Percentiles rank a stretch among this genome's conserved stretches.
Conservation (phyloP, 768 basidiomycete genomes). For the Amanita rimosa region DNA sequence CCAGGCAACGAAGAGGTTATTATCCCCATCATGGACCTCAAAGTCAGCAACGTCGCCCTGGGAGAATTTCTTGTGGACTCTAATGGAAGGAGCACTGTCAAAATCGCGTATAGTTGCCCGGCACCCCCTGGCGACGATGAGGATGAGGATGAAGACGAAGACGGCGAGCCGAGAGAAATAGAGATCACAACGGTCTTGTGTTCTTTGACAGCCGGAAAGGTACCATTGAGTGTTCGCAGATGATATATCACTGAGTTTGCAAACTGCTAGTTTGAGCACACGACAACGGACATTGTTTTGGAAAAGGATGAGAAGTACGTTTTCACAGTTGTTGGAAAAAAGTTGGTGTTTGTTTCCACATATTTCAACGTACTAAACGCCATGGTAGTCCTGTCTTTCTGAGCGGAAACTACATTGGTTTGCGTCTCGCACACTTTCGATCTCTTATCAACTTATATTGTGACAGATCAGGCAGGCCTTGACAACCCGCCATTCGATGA, state of each 20-base stretch:
- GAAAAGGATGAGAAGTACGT: conserved; percentile 52
- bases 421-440: background rate
- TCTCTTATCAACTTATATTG: background rate
- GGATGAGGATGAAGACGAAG: conserved; percentile 21
- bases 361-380: conserved; percentile 7
- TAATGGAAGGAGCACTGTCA: conserved; percentile 52
- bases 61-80: conserved; percentile 60
- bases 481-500: conserved; percentile 38
- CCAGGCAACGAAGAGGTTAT: conserved; percentile 49
- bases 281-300: conserved; percentile 57
- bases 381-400: conserved; percentile 54
- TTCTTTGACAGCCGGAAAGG: conserved; percentile 76
- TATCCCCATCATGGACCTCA: conserved; percentile 54
- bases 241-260: background rate
- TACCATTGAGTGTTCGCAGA: conserved; percentile 15
- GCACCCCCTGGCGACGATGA: conserved; percentile 25
- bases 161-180: conserved; percentile 11
- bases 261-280: conserved; percentile 60
- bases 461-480: conserved; percentile 38
- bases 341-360: conserved; percentile 32
- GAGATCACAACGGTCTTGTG: conserved; percentile 50
- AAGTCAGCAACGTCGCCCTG: conserved; percentile 75
- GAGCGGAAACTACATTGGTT: conserved; percentile 80
- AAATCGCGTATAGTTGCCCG: conserved; percentile 43
- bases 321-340: conserved; percentile 72